A percentile compares a stretch with the other conserved stretches of the same genome.
Evolutionary conservation across 176 grass and related monocot genomes (phyloP).

Genomic region (Triticum monococcum): DNA sequence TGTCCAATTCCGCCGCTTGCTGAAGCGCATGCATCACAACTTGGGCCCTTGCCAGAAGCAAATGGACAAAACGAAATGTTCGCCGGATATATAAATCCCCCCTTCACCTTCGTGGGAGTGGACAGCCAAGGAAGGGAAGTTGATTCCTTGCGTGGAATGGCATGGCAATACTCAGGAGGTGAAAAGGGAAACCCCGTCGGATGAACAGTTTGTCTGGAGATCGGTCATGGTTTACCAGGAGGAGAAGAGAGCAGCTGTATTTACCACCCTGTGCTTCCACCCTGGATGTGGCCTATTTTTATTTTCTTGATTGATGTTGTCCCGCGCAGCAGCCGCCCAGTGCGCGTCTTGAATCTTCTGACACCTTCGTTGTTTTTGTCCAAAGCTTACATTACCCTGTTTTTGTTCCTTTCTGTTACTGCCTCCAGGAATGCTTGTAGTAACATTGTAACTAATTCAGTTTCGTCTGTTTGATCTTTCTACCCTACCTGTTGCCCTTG

Average conservation of each 20-base stretch:
- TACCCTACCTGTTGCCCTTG: too few relatives aligned
- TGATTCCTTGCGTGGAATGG: too few relatives aligned
- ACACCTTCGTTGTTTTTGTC: too few relatives aligned
- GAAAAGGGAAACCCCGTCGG: background rate
- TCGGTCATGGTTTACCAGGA: background rate
- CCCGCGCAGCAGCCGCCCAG: too few relatives aligned
- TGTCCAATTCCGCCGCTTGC: constrained; percentile 46
- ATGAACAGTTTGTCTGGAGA: background rate
- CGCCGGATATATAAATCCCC: constrained; percentile 12
- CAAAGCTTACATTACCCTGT: too few relatives aligned
- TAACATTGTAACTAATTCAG: too few relatives aligned
- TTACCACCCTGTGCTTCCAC: background rate
- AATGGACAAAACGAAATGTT: background rate
- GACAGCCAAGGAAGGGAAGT: background rate
- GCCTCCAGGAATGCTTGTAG: too few relatives aligned
- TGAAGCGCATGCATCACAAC: background rate
- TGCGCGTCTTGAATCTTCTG: too few relatives aligned
- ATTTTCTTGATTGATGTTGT: background rate
- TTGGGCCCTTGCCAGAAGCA: constrained; percentile 8
- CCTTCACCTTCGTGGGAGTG: constrained; percentile 1
- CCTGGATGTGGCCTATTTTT: constrained; percentile 1
- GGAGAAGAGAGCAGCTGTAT: background rate
- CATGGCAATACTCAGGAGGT: background rate
- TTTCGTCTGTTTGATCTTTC: too few relatives aligned
- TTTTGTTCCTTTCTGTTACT: too few relatives aligned